Conservation (phyloP, 2,329 filamentous ascomycete genomes). For the Pestalotiopsis sp. region DNA sequence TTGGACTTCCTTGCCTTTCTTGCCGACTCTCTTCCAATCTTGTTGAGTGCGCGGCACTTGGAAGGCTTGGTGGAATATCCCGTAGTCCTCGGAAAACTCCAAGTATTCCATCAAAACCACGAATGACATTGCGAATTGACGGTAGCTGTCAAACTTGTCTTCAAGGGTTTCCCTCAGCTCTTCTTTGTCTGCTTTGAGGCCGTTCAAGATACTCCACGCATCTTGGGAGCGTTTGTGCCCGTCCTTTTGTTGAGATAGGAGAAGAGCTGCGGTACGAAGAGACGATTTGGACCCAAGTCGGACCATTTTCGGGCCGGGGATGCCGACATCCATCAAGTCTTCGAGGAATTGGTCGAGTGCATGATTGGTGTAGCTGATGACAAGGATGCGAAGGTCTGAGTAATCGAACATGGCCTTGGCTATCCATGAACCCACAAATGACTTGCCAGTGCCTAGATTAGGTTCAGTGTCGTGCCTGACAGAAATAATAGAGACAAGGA, state of each 20-base stretch:
- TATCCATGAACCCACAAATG: constrained; percentile 67
- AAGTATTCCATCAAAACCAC: constrained; percentile 40
- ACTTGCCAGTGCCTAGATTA: constrained; percentile 69
- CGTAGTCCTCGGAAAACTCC: constrained; percentile 28
- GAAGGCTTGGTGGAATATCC: constrained; percentile 42
- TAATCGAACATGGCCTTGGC: constrained; percentile 54
- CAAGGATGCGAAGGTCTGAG: constrained; percentile 54
- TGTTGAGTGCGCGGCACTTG: constrained; percentile 43
- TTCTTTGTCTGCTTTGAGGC: constrained; percentile 35
- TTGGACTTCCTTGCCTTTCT: constrained; percentile 41
- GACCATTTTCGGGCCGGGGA: constrained; percentile 50
- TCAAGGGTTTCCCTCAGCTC: constrained; percentile 23
- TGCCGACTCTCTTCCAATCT: constrained; percentile 47
- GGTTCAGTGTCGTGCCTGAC: neutral
- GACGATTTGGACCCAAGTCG: constrained; percentile 64
- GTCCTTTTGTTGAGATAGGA: neutral
- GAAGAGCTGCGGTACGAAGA: constrained; percentile 44
- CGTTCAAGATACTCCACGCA: constrained; percentile 42
- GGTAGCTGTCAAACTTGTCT: constrained; percentile 17
- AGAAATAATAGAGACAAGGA: neutral
- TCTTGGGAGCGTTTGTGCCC: constrained; percentile 30
- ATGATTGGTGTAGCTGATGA: constrained; percentile 70
- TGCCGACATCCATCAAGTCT: constrained; percentile 61
- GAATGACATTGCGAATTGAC: constrained; percentile 6
- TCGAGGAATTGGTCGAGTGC: constrained; percentile 66